Conservation (phyloP, 148 eudicot species). For the Amaranthus cruentus region DNA sequence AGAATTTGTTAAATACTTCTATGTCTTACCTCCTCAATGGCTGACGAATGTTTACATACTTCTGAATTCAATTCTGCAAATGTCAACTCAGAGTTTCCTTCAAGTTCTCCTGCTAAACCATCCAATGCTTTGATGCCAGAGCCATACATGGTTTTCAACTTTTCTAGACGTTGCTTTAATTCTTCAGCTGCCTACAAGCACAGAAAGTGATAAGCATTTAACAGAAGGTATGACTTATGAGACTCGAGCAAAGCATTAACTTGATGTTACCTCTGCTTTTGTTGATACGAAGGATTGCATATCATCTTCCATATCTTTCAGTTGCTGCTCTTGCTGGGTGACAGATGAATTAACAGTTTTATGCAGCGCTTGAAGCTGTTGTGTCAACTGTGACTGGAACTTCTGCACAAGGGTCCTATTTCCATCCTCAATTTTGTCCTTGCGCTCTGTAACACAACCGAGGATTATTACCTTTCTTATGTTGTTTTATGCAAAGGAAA, state of each 20-base stretch:
- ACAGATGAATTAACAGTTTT: slow-evolving; percentile 78
- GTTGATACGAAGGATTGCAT: slow-evolving; percentile 94
- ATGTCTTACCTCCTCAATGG: slow-evolving; percentile 55
- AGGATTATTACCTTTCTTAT: slow-evolving; percentile 16
- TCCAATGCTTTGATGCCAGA: slow-evolving; percentile 81
- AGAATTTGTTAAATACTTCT: not conserved
- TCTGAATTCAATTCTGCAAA: slow-evolving; percentile 61
- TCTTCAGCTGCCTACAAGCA: slow-evolving; percentile 75
- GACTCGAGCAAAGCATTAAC: slow-evolving; percentile 3
- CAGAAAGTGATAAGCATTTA: slow-evolving; percentile 14
- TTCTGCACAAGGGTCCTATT: slow-evolving; percentile 72
- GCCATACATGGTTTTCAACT: slow-evolving; percentile 74
- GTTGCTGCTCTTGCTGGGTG: slow-evolving; percentile 81
- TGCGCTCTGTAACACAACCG: slow-evolving; percentile 56
- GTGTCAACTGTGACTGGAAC: slow-evolving; percentile 74
- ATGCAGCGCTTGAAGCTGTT: slow-evolving; percentile 87
- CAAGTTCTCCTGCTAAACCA: slow-evolving; percentile 78
- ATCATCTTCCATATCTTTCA: slow-evolving; percentile 92
- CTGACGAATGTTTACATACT: slow-evolving; percentile 82
- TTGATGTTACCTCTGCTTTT: slow-evolving; percentile 65
- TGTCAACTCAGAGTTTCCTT: slow-evolving; percentile 67
- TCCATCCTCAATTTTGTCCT: slow-evolving; percentile 88
- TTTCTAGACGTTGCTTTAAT: slow-evolving; percentile 56
- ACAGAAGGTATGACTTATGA: not conserved
- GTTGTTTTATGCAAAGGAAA: not conserved